Evolutionary conservation across 2,329 filamentous ascomycete genomes (phyloP).

Genomic region (Aspergillus ochraceoroseus): DNA sequence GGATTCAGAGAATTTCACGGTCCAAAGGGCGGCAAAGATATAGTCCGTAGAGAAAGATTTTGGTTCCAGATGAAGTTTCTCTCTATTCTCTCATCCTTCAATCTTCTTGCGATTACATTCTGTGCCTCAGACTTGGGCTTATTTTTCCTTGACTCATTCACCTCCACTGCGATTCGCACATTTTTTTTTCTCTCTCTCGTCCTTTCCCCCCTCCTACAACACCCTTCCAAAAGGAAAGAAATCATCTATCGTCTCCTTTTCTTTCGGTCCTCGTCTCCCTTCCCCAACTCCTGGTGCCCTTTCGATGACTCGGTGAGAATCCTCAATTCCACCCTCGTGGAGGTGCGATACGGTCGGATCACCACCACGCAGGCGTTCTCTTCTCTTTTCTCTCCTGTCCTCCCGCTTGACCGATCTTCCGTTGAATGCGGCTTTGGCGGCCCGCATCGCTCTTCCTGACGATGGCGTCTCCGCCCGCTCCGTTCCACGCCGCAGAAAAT

Average conservation of each 20-base stretch:
- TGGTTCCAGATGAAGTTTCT: too few species aligned
- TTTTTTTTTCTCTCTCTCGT: not conserved
- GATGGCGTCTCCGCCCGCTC: slow-evolving; percentile 27
- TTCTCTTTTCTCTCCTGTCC: slow-evolving; percentile 12
- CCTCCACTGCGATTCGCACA: too few species aligned
- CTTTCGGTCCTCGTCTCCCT: slow-evolving; percentile 1
- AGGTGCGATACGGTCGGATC: slow-evolving; percentile 21
- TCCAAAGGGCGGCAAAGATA: too few species aligned
- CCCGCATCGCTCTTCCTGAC: slow-evolving; percentile 16
- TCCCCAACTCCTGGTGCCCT: slow-evolving; percentile 8
- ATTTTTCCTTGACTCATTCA: too few species aligned
- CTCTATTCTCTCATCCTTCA: too few species aligned
- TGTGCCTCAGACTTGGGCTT: too few species aligned
- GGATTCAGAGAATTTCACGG: too few species aligned
- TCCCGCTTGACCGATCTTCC: slow-evolving; percentile 3
- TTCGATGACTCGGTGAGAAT: slow-evolving; percentile 22
- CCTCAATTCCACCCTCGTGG: slow-evolving; percentile 22
- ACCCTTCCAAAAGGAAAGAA: not conserved
- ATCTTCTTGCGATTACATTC: too few species aligned
- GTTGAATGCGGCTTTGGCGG: slow-evolving; percentile 17
- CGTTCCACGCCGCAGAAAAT: slow-evolving; percentile 22
- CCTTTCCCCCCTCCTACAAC: not conserved
- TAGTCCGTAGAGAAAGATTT: too few species aligned
- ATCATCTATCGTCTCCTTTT: slow-evolving; percentile 1
- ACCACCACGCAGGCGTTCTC: slow-evolving; percentile 19